Evolutionary conservation across 169 alveolate species (phyloP).

Genomic region (Plasmodium sp.): DNA sequence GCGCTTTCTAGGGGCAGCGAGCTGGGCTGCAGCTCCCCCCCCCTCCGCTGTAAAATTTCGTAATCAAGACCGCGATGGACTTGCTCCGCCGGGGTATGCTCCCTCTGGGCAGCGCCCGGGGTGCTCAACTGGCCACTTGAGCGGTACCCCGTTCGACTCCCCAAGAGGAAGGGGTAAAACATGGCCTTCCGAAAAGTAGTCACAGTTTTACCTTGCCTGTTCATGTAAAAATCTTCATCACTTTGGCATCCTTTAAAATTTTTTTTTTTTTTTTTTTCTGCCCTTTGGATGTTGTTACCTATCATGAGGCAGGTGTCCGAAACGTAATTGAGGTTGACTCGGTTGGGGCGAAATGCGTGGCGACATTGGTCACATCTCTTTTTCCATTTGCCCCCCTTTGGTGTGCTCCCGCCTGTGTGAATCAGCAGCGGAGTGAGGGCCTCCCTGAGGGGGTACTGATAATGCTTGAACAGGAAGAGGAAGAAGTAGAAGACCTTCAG

Average conservation of each 20-base stretch:
- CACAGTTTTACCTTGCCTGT: neutral
- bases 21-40: neutral
- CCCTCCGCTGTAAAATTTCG: neutral
- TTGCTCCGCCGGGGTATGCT: neutral
- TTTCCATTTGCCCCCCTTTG: neutral
- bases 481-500: constrained; percentile 29
- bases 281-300: neutral
- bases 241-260: neutral
- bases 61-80: neutral
- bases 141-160: neutral
- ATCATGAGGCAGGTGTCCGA: neutral
- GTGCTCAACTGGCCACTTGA: neutral
- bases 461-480: constrained; percentile 40
- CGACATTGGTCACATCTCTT: neutral
- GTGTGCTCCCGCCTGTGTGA: neutral
- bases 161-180: neutral
- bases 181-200: neutral
- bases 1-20: neutral
- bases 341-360: neutral
- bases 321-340: neutral
- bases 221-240: neutral
- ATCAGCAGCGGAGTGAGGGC: neutral
- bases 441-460: constrained; percentile 21
- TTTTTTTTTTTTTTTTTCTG: neutral
- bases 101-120: neutral